Base-by-base conservation (phyloP, 1,139 yeast species). In the Barnettozyma hawaiiensis region DNA sequence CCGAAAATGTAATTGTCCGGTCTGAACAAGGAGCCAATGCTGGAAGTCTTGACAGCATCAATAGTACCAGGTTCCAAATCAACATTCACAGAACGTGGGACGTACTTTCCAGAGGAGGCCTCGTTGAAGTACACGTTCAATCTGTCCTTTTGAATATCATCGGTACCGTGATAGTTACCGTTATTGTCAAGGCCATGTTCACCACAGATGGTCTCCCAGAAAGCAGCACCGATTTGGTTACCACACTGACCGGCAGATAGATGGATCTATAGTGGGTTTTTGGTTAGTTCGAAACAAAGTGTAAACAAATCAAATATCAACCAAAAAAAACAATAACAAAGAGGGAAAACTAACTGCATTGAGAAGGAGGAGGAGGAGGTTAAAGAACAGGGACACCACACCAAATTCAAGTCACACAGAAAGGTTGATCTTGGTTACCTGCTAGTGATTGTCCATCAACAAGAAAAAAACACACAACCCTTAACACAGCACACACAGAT, bases 161-260 rank as follows among this genome's bases (percentile, higher is more conserved):
- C 76, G 24, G 67, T 66, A 15, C 90, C 89, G 46, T 78, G 81
- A 63, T 79, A 82, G 63, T 72, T 78, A 51, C 98, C 98, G 52
- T 80, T 74, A 57, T 75, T 75, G 62, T 87, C 97, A 60, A 92
- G 77, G 37, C 97, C 97, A 62, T 92, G 98, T 69, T 92, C 98
- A 52, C 87, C 94, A 71, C 95, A 84, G 61, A 92, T 92, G 43
- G 97, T 87, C 71, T 90, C 95, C 97, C 97, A 87, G 64, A 87
- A 87, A 47, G 96, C 96, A 55, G 96, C 95, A 69, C 97, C 96
- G 59, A 92, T 89, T 73, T 92, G 98, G 80, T 92, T 92, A 81
- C 98, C 98, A 81, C 98, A 92, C 74, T 90, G 97, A 69, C 97
- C 97, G 46, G 97, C 84, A 50, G 97, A 90, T 67, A 90, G 77